These are phyloP conservation scores for Globisporangium canariense DNA, from an alignment of 352 stramenopile species.

Conservation along the genomic window DNA sequence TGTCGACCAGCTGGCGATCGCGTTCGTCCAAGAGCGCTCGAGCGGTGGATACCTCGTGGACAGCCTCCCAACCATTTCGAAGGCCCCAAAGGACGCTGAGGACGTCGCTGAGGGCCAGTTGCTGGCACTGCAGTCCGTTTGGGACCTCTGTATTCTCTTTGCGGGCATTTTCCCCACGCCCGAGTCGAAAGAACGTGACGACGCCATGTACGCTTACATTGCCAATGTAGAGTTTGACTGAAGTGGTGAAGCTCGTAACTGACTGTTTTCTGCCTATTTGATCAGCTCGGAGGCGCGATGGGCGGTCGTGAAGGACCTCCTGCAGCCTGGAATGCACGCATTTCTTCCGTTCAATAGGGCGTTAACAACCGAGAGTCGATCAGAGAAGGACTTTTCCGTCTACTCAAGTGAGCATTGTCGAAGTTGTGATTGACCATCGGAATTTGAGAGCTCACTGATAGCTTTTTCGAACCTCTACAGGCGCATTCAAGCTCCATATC, in stretches of 20 bases:
- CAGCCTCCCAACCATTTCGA: slow-evolving; percentile 19
- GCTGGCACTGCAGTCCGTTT: slow-evolving; percentile 20
- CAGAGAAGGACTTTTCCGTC: slow-evolving; percentile 14
- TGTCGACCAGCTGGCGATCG: slow-evolving; percentile 35
- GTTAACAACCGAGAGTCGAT: not conserved
- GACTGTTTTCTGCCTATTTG: not conserved
- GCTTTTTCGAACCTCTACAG: slow-evolving; percentile 7
- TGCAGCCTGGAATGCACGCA: slow-evolving; percentile 29
- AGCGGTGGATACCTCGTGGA: slow-evolving; percentile 38
- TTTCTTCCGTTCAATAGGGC: slow-evolving; percentile 39
- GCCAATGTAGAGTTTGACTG: too few species aligned
- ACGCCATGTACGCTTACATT: slow-evolving; percentile 10
- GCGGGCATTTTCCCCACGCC: not conserved
- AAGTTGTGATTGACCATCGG: not conserved
- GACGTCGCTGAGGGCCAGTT: slow-evolving; percentile 21
- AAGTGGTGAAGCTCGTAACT: too few species aligned
- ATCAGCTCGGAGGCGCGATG: slow-evolving; percentile 34
- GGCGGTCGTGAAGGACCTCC: slow-evolving; percentile 40
- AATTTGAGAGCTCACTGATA: not conserved
- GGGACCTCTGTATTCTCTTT: slow-evolving; percentile 23
- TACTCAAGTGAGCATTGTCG: not conserved
- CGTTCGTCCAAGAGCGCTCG: slow-evolving; percentile 36
- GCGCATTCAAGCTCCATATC: slow-evolving; percentile 28
- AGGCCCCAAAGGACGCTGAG: not conserved
- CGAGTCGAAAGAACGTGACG: slow-evolving; percentile 1